Base-by-base conservation (phyloP, 2,329 filamentous ascomycete species). In the Sporothrix sp. region DNA sequence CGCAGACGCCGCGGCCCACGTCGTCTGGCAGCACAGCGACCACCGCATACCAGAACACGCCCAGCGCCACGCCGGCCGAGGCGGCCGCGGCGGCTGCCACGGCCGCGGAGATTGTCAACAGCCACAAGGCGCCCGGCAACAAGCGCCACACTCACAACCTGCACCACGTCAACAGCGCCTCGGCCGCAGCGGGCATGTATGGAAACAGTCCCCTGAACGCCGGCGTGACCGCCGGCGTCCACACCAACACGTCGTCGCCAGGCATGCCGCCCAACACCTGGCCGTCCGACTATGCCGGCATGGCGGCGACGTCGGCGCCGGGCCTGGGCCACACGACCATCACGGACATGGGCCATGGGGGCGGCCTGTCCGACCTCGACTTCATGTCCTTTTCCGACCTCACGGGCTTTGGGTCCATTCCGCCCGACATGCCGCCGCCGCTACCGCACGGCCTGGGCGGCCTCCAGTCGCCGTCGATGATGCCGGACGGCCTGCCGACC, bases 401-500 rank as follows among this genome's bases (percentile, higher is more conserved):
- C 56, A 68, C 70, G 1, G 71, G 68, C 3, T 74, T 73, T 43
- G 67, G 67, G 54, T 48, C 61, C 51, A 42, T 65, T 56, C 35
- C 62, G 56, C 18, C 57, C 49, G 46, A 56, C 53, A 51, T 57
- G 53, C 33, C 48, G 25, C 33, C 52, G 11, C 42, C 46, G 10
- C 45, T 37, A 13, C 33, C 47, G 10, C 32, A 39, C 14, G 50
- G 36, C 3, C 38, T 49, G 14, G 39, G 44, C 10, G 61, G 56
- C 47, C 56, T 67, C 51, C 61, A 63, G 50, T 73, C 65, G 51
- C 65, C 64, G 28, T 63, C 64, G 28, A 28, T 39, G 38, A 55
- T 60, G 7, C 56, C 58, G 7, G 62, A 62, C n/a, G 62, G 61
- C 3, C 45, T 61, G 7, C 89, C 90, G 62, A 38, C 90, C 60